Evolutionary conservation across 768 basidiomycete genomes (phyloP), one percentile per base, ranked within the genome.

Genomic region (Pulveroboletus sp.): DNA sequence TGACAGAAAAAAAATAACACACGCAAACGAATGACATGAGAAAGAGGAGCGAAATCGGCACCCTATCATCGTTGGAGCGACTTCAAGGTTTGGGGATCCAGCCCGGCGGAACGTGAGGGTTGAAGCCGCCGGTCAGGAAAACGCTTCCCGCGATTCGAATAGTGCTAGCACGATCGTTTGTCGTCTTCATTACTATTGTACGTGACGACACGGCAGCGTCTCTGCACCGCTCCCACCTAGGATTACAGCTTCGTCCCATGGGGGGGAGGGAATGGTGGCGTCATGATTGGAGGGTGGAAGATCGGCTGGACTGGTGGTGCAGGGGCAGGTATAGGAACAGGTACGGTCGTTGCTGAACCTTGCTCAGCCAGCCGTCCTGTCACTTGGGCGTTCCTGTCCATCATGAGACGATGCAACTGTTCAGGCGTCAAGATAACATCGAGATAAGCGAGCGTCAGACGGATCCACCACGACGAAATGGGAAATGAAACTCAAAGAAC

Each of bases 391-490:
- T 83, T 86, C 50, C 83, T 74, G 35, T 87, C 85, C 82, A 86
- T 81, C 83, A 89, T 83, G 53, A 89, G 77, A 40, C 78, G 75
- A 59, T 88, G 86, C 45, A 83, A 64, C 80, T 83, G 59, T 49
- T 47, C 36, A 31, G 27, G 32, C 31, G 43, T 46, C 53, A 42
- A 53, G 50, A 55, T 54, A 48, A 57, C 45, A 36, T 37, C 26
- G 20, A 42, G 50, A 54, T 57, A 44, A 57, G 50, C 56, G 44
- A 29, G 43, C 5, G 48, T n/a, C 35, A 42, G 53, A 46, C 42
- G 30, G 50, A 45, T 50, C 47, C 35, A 32, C 14, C 45, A 29
- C 35, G n/a, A n/a, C n/a, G 40, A 30, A 56, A 47, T 35, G 24
- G 17, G 49, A 34, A 53, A 51, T 27, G 40, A 52, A 59, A 48